Evolutionary conservation across 140 eudicot species (phyloP).

Genomic region (Flaveria floridana): DNA sequence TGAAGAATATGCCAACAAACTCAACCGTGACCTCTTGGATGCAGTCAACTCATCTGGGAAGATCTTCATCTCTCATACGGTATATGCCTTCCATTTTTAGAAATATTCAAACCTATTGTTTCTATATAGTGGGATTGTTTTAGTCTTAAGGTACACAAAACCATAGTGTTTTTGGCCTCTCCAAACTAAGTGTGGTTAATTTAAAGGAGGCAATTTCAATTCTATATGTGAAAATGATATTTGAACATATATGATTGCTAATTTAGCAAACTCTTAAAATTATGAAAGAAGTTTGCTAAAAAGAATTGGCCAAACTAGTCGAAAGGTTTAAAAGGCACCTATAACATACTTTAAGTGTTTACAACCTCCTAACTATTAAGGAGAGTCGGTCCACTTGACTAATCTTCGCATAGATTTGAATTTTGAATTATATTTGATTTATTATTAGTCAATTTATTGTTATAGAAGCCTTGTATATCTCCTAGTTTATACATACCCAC

Average conservation of each 20-base stretch:
- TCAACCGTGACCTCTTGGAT: slow-evolving; percentile 75
- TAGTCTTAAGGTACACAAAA: neutral
- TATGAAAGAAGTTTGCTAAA: neutral
- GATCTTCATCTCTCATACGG: slow-evolving; percentile 90
- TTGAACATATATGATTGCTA: neutral
- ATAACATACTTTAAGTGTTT: neutral
- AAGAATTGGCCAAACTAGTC: neutral
- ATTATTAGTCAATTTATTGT: too few relatives aligned
- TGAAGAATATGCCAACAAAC: slow-evolving; percentile 47
- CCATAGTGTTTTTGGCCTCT: neutral
- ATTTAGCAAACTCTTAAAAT: neutral
- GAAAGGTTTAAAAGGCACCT: neutral
- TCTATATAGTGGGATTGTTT: neutral
- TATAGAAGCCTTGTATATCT: too few relatives aligned
- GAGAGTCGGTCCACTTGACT: too few relatives aligned
- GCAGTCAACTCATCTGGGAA: slow-evolving; percentile 85
- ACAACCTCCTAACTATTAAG: too few relatives aligned
- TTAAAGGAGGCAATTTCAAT: neutral
- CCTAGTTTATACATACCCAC: too few relatives aligned
- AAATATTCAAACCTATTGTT: neutral
- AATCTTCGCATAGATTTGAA: too few relatives aligned
- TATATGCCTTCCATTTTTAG: slow-evolving; percentile 25
- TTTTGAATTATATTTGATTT: too few relatives aligned
- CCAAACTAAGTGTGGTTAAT: neutral
- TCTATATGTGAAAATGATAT: neutral